A percentile compares a stretch with the other conserved stretches of the same genome.
These are phyloP conservation scores for Herpetospermum pedunculosum DNA, from an alignment of 306 rosid species.

Conservation along the genomic window DNA sequence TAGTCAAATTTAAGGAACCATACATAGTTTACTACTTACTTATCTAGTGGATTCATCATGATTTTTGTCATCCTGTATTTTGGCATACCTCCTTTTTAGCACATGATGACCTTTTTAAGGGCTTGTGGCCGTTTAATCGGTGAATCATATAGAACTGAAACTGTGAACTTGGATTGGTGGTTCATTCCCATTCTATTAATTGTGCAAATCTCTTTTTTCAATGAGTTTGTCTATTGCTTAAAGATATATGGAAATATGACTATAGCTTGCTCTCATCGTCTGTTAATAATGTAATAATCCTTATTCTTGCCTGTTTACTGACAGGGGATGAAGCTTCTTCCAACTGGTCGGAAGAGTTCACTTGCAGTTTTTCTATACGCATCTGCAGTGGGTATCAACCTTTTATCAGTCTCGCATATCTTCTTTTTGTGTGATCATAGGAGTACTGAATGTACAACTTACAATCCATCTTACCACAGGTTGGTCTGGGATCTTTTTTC, in stretches of 20 bases:
- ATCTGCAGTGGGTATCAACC: slow-evolving; percentile 45
- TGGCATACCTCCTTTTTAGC: not conserved
- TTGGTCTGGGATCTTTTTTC: slow-evolving; percentile 70
- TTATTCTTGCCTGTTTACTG: slow-evolving; percentile 23
- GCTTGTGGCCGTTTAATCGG: not conserved
- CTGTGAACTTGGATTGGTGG: not conserved
- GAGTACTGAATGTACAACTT: slow-evolving; percentile 12
- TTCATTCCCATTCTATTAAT: not conserved
- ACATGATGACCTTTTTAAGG: not conserved
- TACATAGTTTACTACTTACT: too few relatives aligned
- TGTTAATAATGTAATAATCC: slow-evolving; percentile 8
- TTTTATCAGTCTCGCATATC: slow-evolving; percentile 10
- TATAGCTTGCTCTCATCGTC: not conserved
- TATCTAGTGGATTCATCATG: not conserved
- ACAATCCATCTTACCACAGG: slow-evolving; percentile 31
- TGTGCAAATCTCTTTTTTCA: not conserved
- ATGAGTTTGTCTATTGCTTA: not conserved
- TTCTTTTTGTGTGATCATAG: slow-evolving; percentile 5
- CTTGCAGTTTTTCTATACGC: slow-evolving; percentile 67
- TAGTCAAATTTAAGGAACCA: too few relatives aligned
- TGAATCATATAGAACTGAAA: not conserved
- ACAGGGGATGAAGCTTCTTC: slow-evolving; percentile 95
- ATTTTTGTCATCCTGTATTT: not conserved
- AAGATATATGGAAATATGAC: not conserved
- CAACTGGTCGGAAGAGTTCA: slow-evolving; percentile 81